Evolutionary conservation across 78 protist genomes (phyloP).

Genomic region (Emiliania huxleyi): DNA sequence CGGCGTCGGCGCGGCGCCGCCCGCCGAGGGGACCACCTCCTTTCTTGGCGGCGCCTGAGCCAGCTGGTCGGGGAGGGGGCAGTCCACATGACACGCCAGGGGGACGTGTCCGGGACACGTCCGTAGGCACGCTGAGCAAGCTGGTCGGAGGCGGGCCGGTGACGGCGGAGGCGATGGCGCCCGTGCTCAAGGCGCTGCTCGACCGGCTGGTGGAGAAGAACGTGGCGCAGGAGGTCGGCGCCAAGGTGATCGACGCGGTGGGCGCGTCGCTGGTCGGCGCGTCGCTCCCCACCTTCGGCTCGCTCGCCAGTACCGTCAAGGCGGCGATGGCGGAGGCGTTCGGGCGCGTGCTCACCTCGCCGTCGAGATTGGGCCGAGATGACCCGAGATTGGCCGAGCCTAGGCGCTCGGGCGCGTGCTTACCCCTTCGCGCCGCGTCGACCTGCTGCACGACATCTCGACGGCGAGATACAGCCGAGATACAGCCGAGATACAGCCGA

Average conservation of each 20-base stretch:
- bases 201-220: constrained; percentile 83
- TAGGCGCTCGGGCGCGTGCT: neutral
- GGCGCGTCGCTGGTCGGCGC: constrained; percentile 74
- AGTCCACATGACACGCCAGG: no score
- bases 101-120: no score
- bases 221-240: constrained; percentile 92
- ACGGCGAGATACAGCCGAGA: no score
- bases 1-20: neutral
- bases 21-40: neutral
- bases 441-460: constrained; percentile 45
- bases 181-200: constrained; percentile 59
- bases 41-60: neutral
- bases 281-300: neutral
- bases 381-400: no score
- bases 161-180: constrained; percentile 57
- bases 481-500: no score
- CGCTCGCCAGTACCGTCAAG: neutral
- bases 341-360: no score
- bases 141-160: neutral
- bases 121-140: no score
- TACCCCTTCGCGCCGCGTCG: constrained; percentile 80
- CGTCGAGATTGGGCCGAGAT: no score
- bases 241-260: constrained; percentile 74
- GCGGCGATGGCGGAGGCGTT: no score
- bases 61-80: no score